Evolutionary conservation across 805 yeast species (phyloP), one percentile per base, ranked within the genome.

Genomic region (Metschnikowia drakensbergensis): DNA sequence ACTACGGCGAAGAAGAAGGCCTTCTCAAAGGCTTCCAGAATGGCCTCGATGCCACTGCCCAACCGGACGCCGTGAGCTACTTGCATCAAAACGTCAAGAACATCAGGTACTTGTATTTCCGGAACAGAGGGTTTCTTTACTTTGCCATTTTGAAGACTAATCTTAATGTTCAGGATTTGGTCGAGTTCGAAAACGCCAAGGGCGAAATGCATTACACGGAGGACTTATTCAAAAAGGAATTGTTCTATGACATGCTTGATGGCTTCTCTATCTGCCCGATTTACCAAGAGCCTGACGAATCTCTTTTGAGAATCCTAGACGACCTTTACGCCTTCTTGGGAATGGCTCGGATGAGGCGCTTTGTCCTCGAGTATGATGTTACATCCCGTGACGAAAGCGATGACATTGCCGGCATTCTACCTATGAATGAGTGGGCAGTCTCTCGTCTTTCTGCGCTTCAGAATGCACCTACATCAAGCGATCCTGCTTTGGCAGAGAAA

Each of bases 101-200:
- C 8, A 71, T 94, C 31, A 76, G 96, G 45, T 90, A 87, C 59
- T 70, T 94, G 55, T 84, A 86, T 1, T 82, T 82, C 61, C 77
- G 97, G 54, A 94, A 92, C 61, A 70, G 96, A 49, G 97, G 96
- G 0, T 75, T 88, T 57, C 74, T 88, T 30, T 77, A 82, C 51
- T 75, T 86, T 27, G 70, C 75, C 29, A 62, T 71, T 5, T 54
- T 72, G 53, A 66, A 54, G 41, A 37, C 47, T 5, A 57, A 57
- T 27, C 27, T 38, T 10, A 49, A 48, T 4, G 30, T 42, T 4
- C 26, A 33, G 3, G 26, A 3, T 2, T 42, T 42, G 31, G 37
- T 42, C 7, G 37, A 33, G 8, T 22, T 51, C 27, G 30, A 48
- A 4, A 49, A 51, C 29, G 58, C 57, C 22, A 33, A 31, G 7